Evolutionary conservation across 331 rosid genomes (phyloP), one percentile per base, ranked within the genome.

Genomic region (Quercus phellos): DNA sequence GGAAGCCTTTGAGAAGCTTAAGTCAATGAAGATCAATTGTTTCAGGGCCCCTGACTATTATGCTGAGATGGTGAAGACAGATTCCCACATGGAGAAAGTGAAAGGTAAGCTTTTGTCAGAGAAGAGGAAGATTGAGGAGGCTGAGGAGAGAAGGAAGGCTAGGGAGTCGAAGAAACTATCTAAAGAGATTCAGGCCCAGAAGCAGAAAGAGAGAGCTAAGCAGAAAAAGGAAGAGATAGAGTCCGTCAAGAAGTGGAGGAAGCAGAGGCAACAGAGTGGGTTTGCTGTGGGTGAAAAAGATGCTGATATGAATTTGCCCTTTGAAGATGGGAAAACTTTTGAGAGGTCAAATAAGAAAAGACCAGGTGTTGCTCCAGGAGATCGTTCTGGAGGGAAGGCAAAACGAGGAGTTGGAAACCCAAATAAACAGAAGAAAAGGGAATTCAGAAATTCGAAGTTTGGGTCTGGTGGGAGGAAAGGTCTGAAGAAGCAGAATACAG

Each of bases 171-270:
- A 91, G 89, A 89, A 77, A 56, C 80, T 91, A 58, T 58, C 96
- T 16, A 90, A 91, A 51, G 94, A 91, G 87, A 74, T 90, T 72
- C 94, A 91, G 81, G 84, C 88, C 53, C 91, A 86, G 89, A 91
- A 91, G 88, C 18, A 24, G 68, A 91, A 90, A 74, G 97, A 91
- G 79, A 85, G 91, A 77, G 87, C 92, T 70, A 90, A 91, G 88
- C 91, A 89, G 89, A 91, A 90, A 72, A 91, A 88, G 81, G 91
- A 90, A 9, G 91, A 88, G 19, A 88, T 91, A 3, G 94, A 89
- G 73, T 88, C 97, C 66, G 97, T 91, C 72, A 89, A 91, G 90
- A 89, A 91, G 78, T 91, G 97, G 97, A 88, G 97, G 89, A 89
- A 89, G 78, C 91, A 91, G 79, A 90, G 97, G 84, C 94, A 91